phyloP scores from a whole-genome alignment of 1,284 basidiomycete species.

The Moesziomyces parantarcticus region DNA sequence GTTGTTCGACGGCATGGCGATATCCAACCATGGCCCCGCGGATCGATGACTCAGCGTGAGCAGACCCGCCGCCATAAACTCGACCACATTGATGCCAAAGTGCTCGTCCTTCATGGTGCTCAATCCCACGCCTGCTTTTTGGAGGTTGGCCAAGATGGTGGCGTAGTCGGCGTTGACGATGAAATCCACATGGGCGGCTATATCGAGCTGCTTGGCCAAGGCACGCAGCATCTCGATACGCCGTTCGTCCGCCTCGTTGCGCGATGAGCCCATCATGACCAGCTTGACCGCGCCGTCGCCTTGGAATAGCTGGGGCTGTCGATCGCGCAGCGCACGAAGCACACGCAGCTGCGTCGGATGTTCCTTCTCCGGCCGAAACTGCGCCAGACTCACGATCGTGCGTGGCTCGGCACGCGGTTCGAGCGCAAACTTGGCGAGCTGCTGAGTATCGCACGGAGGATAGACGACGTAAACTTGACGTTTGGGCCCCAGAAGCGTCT shows the following conservation, averaged over 20 bases:
- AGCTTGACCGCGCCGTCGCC: slow-evolving; percentile 18
- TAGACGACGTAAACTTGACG: slow-evolving; percentile 73
- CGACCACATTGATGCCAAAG: slow-evolving; percentile 97
- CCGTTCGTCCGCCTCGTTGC: slow-evolving; percentile 79
- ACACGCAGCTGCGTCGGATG: slow-evolving; percentile 83
- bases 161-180: slow-evolving; percentile 84
- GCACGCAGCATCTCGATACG: slow-evolving; percentile 76
- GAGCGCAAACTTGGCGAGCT: slow-evolving; percentile 77
- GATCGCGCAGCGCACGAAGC: slow-evolving; percentile 74
- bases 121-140: slow-evolving; percentile 81
- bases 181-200: slow-evolving; percentile 79
- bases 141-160: slow-evolving; percentile 77
- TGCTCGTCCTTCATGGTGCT: slow-evolving; percentile 99
- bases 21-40: slow-evolving; percentile 90
- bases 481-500: slow-evolving; percentile 56
- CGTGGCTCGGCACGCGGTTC: slow-evolving; percentile 61
- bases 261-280: slow-evolving; percentile 83
- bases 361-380: slow-evolving; percentile 88
- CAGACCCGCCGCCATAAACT: slow-evolving; percentile 93
- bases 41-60: slow-evolving; percentile 93
- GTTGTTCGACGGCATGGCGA: slow-evolving; percentile 73
- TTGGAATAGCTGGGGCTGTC: slow-evolving; percentile 56
- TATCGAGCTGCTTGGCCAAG: slow-evolving; percentile 75
- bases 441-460: slow-evolving; percentile 88
- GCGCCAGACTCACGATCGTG: slow-evolving; percentile 74